Base-by-base conservation (phyloP, 2,329 filamentous ascomycete species). In the Fusarium ramigenum region DNA sequence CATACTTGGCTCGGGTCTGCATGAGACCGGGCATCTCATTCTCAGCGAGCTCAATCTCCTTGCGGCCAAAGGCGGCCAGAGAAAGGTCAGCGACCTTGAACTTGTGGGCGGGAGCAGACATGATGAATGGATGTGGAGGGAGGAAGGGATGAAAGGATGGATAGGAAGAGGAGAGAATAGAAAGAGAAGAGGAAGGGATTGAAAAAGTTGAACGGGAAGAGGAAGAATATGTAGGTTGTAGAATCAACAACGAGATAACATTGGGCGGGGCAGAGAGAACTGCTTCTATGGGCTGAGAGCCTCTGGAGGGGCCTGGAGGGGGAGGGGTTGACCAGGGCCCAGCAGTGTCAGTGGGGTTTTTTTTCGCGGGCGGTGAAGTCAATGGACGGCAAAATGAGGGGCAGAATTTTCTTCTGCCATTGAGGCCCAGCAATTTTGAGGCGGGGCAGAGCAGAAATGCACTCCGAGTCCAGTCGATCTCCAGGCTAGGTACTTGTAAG, bases 61-160 rank as follows among this genome's bases (percentile, higher is more conserved):
- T 95, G 87, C 96, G 95, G 86, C 96, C 96, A 83, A 99, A 98
- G 86, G 96, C 96, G 83, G 96, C 96, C 84, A 98, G 92, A 84
- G 93, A 94, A 85, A 98, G 93, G 90, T 98, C 96, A 83, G 96
- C 95, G 88, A 99, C 96, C 93, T 98, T 97, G 93, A 94, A 97
- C 87, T 93, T 96, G 86, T 92, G 87, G 83, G 95, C 95, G 87
- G 95, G 95, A 81, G 93, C 93, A 89, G 89, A 84, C 89, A 91
- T 91, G 72, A 74, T 77, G 68, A 66, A 69, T 66, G 76, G 75
- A 68, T 76, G 63, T 66, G 75, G 60, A 59, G 56, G 54, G 67
- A 60, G 56, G 67, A 60, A 61, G 75, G 63, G 66, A 70, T 66
- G 76, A 65, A 72, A 66, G 70, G 69, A 70, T 73, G 75, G 62